These are phyloP conservation scores for Byssochlamys sp. DNA, from an alignment of 2,329 filamentous ascomycete genomes.

Conservation along the genomic window DNA sequence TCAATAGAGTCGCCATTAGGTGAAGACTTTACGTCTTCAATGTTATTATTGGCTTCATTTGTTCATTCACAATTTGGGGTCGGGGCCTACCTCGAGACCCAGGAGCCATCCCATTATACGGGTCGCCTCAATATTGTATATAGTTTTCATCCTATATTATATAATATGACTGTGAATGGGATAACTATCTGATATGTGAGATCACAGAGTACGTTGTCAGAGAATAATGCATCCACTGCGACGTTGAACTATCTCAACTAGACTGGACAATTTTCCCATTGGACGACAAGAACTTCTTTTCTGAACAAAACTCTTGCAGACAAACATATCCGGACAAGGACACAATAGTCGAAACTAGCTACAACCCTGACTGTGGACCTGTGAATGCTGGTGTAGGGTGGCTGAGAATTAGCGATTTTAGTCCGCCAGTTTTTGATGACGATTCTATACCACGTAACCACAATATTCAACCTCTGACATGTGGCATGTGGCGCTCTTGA, in stretches of 20 bases:
- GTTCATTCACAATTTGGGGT: background rate
- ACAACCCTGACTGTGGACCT: constrained; percentile 14
- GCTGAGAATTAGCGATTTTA: constrained; percentile 19
- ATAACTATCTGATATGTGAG: background rate
- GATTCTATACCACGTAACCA: constrained; percentile 26
- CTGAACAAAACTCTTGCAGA: too few species aligned
- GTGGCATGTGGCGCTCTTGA: constrained; percentile 16
- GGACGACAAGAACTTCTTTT: background rate
- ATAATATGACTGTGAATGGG: background rate
- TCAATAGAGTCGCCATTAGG: background rate
- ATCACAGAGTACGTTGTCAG: background rate
- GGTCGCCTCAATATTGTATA: background rate
- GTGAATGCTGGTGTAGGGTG: constrained; percentile 1
- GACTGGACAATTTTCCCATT: background rate
- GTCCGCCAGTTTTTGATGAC: constrained; percentile 17
- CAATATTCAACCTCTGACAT: constrained; percentile 30
- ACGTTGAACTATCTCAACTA: background rate
- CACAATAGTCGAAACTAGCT: background rate
- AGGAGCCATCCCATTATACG: background rate
- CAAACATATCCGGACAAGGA: background rate
- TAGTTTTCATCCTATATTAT: background rate
- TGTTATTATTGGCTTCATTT: background rate
- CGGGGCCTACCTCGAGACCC: too few species aligned
- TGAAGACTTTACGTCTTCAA: background rate
- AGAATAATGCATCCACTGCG: background rate